Conservation (phyloP, 805 yeast genomes). For the Ascoidea asiatica region DNA sequence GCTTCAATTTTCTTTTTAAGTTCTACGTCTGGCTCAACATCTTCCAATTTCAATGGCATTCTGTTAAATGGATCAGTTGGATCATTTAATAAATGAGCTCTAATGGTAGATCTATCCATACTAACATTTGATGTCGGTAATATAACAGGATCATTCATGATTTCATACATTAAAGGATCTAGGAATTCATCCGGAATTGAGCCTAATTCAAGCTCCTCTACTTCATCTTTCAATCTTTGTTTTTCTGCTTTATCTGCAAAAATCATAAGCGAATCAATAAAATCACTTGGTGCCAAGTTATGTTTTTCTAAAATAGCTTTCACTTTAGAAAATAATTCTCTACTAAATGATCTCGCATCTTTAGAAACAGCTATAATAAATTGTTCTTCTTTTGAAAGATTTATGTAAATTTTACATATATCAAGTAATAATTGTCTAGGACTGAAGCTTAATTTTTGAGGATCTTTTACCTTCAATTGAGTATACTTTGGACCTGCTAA, state of each 20-base stretch:
- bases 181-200: conserved; percentile 94
- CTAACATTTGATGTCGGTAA: conserved; percentile 76
- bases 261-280: conserved; percentile 32
- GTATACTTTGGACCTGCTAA: conserved; percentile 92
- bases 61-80: conserved; percentile 97
- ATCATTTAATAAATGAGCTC: conserved; percentile 86
- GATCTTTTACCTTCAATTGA: conserved; percentile 72
- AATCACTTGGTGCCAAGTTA: conserved; percentile 39
- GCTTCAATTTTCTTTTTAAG: conserved; percentile 46
- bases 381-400: conserved; percentile 47
- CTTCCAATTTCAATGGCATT: conserved; percentile 78
- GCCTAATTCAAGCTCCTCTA: conserved; percentile 77
- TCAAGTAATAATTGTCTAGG: conserved; percentile 61
- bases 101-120: conserved; percentile 84
- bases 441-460: conserved; percentile 71
- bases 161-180: conserved; percentile 91
- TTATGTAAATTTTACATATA: conserved; percentile 62
- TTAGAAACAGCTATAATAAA: conserved; percentile 74
- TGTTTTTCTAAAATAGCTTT: conserved; percentile 44
- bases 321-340: conserved; percentile 58
- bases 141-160: conserved; percentile 95
- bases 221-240: conserved; percentile 50
- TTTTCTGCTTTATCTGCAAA: conserved; percentile 59
- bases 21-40: conserved; percentile 68
- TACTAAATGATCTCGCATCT: conserved; percentile 82